Base-by-base conservation (phyloP, 495 filamentous ascomycete genomes). In the Tetracladium setigerum region DNA sequence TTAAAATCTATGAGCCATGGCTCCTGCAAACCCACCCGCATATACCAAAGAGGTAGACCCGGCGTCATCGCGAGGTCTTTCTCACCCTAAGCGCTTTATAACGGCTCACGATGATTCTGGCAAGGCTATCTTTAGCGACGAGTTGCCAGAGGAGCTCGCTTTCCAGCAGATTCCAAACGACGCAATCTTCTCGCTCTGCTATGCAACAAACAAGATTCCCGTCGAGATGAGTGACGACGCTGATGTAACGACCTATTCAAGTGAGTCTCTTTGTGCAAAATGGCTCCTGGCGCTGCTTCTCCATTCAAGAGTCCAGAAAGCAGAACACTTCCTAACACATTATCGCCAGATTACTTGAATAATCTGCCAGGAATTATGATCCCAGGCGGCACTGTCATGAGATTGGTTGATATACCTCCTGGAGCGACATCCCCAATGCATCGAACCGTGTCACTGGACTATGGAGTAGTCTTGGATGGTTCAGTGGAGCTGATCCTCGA, bases 391-490 rank as follows among this genome's bases (percentile, higher is more conserved):
- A 78, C 72, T 4, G 74, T 83, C 1, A 63, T 76, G 1, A 71
- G 82, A 9, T 72, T 71, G 47, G 80, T 84, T 13, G 81, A 85
- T 52, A 78, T 84, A 30, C 64, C 65, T 0, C 82, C 82, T 0
- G 66, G 62, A 11, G 64, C 69, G 50, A 65, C 65, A 17, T 73
- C 68, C 50, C 67, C 71, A 45, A 78, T 90, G 75, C 87, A 90
- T 49, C 72, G 84, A 0, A 89, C 87, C 2, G 71, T 80, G 56
- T 80, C 73, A 13, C 62, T 92, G 4, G 87, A 91, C 52, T 89
- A 85, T 42, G 85, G 84, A 3, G 71, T 89, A 46, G 76, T 92
- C 19, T 44, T 92, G n/a, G 84, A 89, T 57, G 87, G 87, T 0
- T 59, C 75, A 55, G 59, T 84, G n/a, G 81, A 77, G 57, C 70